Base-by-base conservation (phyloP, 73 alveolate genomes). In the Effrenium voratum region DNA sequence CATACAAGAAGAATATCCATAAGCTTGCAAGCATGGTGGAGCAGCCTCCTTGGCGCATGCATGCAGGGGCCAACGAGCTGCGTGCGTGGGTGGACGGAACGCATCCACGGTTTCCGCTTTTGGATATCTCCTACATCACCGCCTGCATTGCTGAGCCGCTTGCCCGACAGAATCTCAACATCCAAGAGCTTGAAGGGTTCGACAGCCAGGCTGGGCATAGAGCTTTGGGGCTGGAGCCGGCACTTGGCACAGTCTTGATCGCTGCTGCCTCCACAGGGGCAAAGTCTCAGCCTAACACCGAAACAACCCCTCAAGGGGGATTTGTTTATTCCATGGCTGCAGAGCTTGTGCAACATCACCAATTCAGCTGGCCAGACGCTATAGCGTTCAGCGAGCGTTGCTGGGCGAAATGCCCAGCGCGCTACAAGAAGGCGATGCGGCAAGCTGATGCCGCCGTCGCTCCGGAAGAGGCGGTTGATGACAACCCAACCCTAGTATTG, bases 201-300 rank as follows among this genome's bases (percentile, higher is more conserved):
- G 81, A 70, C 81, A 28, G 36, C 44, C 43, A 32, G 36, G 81
- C 81, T 32, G 81, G 81, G 8, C 43, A 22, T 8, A 70, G 52
- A 76, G 60, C 86, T 41, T 52, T 40, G 2, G 86, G 86, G 1
- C 36, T 76, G 57, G 86, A 76, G 86, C 86, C 86, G 15, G n/a
- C n/a, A n/a, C n/a, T n/a, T n/a, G n/a, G n/a, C n/a, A n/a, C n/a
- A n/a, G n/a, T n/a, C n/a, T n/a, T n/a, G n/a, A n/a, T n/a, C n/a
- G n/a, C n/a, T n/a, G n/a, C n/a, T n/a, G n/a, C n/a, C n/a, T n/a
- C n/a, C n/a, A n/a, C n/a, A n/a, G n/a, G n/a, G n/a, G n/a, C n/a
- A n/a, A n/a, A n/a, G n/a, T n/a, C n/a, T 66, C 1, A 16, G 16
- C 41, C 15, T 8, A 40, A 38, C 15, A 36, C 41, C 40, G 44